A percentile compares a stretch with the other conserved stretches of the same genome.
phyloP scores from a whole-genome alignment of 257 asterid genomes.

The Ajuga chamaepitys region DNA sequence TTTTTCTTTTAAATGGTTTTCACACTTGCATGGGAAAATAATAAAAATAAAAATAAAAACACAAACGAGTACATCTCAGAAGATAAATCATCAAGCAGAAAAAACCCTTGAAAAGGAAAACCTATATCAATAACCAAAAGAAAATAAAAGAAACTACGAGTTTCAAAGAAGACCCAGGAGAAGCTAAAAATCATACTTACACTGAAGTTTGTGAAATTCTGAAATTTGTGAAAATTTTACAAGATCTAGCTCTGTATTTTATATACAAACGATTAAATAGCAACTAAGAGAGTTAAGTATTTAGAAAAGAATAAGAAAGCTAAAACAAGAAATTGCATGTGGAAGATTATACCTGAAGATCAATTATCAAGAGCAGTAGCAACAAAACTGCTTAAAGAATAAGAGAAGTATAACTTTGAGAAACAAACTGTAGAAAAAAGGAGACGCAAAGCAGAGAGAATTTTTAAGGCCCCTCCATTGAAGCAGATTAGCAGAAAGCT shows the following conservation, averaged over 20 bases:
- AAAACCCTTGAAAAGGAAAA: not conserved
- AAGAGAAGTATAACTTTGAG: conserved; percentile 16
- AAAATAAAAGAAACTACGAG: not conserved
- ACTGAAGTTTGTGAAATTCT: not conserved
- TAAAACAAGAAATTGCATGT: conserved; percentile 2
- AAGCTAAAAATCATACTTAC: not conserved
- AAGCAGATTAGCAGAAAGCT: conserved; percentile 35
- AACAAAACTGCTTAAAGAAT: conserved; percentile 1
- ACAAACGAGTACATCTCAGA: not conserved
- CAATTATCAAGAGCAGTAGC: not conserved
- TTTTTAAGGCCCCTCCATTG: conserved; percentile 53
- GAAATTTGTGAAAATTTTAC: not conserved
- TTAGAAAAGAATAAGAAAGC: not conserved
- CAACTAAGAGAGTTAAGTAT: not conserved
- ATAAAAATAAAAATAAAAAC: not conserved
- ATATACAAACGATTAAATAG: not conserved
- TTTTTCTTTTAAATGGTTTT: not conserved
- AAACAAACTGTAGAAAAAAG: conserved; percentile 26
- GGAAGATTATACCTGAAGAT: conserved; percentile 20
- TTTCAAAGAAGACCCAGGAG: conserved; percentile 16
- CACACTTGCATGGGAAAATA: conserved; percentile 14
- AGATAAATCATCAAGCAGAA: conserved; percentile 2
- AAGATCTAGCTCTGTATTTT: conserved; percentile 26
- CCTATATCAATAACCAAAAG: not conserved
- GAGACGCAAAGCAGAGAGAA: conserved; percentile 32